Base-by-base conservation (phyloP, 176 grass and related monocot genomes). In the Rhynchospora pubera region DNA sequence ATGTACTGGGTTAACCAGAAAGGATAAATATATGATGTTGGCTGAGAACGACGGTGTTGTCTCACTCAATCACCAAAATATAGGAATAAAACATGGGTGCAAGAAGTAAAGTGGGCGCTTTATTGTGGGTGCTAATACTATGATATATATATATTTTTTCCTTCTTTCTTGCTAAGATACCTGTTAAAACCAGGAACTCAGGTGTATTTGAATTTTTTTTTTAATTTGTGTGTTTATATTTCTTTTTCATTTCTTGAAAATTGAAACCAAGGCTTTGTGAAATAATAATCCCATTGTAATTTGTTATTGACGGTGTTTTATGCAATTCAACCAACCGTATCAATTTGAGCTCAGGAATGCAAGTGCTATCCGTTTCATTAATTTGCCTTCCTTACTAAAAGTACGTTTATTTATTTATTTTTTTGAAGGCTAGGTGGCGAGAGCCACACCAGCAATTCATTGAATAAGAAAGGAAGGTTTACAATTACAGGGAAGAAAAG, bases 21-120 rank as follows among this genome's bases (percentile, higher is more conserved):
- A 88, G 6, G 90, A 98, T 84, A 98, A 98, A 85, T 94, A 98
- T 78, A 88, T 94, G 84, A 93, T 91, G 79, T 87, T 98, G 45
- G 90, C 95, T 50, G 95, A 92, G 9, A 98, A 93, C 58, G 90
- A 98, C 26, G 96, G 96, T 3, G 87, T 98, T 11, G 90, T 93
- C 15, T 67, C 71, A 4, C 59, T 43, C 11, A 67, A 91, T 81
- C 82, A 79, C 39, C 26, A 43, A 22, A 77, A 62, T 77, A 57
- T 74, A 45, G 52, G 15, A 56, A 77, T 51, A 59, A 47, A 88
- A 83, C n/a, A 16, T 79, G 30, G 66, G 57, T 14, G 62, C 44
- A 82, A 85, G 52, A 34, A 83, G 46, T 86, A 88, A 86, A 52
- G 47, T 55, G 6, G 5, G 22, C 47, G 72, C 23, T 76, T 76